Percentiles rank a stretch among this genome's conserved stretches.
Conservation (phyloP, 371 early-diverging fungal species). For the Dinochytrium kinnereticum region DNA sequence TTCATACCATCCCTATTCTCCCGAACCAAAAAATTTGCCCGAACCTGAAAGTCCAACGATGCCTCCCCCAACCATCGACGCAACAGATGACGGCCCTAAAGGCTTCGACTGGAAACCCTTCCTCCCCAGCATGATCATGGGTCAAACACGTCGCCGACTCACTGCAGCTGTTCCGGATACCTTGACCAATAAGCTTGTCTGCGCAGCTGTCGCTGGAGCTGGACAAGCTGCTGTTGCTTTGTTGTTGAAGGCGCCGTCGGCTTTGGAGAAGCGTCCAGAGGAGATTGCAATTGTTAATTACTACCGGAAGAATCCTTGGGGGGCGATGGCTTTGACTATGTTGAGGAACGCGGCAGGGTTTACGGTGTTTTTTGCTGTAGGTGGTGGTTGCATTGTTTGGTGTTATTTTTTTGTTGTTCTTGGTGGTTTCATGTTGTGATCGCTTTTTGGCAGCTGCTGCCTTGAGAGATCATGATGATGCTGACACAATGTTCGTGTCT, state of each 20-base stretch:
- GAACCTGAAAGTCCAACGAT: background rate
- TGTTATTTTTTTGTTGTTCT: background rate
- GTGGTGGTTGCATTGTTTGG: background rate
- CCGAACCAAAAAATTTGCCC: background rate
- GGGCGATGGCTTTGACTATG: conserved; percentile 1
- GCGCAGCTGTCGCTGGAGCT: conserved; percentile 11
- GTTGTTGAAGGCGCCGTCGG: background rate
- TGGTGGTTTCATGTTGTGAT: background rate
- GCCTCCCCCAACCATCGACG: background rate
- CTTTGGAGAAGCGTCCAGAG: conserved; percentile 20
- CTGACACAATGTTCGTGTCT: no score
- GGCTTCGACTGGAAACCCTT: conserved; percentile 15
- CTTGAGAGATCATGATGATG: background rate
- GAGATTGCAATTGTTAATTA: conserved; percentile 3
- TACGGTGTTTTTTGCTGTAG: conserved; percentile 9
- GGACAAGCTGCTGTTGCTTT: conserved; percentile 18
- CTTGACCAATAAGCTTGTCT: background rate
- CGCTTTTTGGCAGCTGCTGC: background rate
- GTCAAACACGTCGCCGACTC: conserved; percentile 2
- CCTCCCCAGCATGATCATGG: background rate
- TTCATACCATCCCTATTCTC: background rate
- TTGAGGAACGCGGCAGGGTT: conserved; percentile 14
- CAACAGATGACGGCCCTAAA: background rate
- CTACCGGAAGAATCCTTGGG: background rate
- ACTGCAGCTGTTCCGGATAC: conserved; percentile 2